These are phyloP conservation scores for Thuidium tamariscinum DNA, from an alignment of 225 moss, liverwort and hornwort species.

Conservation along the genomic window DNA sequence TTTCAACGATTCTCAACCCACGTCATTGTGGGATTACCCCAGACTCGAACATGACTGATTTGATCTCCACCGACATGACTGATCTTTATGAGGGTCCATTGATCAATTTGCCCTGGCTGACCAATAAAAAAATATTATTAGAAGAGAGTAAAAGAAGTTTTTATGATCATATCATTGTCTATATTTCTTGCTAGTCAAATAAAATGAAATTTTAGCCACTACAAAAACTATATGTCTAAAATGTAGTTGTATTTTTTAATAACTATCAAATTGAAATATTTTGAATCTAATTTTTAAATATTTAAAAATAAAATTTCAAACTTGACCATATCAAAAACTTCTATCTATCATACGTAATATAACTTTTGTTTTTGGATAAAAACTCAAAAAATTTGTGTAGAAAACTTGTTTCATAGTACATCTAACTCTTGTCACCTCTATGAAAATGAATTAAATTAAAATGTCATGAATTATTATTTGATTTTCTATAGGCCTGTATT, in stretches of 20 bases:
- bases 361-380: not conserved
- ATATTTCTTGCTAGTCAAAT: not conserved
- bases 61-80: too few species aligned
- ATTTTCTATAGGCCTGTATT: not conserved
- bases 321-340: not conserved
- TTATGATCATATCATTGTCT: not conserved
- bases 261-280: not conserved
- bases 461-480: not conserved
- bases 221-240: not conserved
- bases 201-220: not conserved
- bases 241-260: accelerated
- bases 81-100: too few species aligned
- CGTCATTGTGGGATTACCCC: too few species aligned
- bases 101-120: too few species aligned
- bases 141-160: not conserved
- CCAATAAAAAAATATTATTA: too few species aligned
- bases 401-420: not conserved
- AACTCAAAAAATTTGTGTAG: too few species aligned
- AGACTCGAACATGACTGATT: too few species aligned
- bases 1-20: too few species aligned
- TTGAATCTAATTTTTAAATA: not conserved
- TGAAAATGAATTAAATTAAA: not conserved
- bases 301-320: not conserved
- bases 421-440: not conserved
- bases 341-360: too few species aligned